Base-by-base conservation (phyloP, 2,329 filamentous ascomycete genomes). In the Sarocladium kiliense region DNA sequence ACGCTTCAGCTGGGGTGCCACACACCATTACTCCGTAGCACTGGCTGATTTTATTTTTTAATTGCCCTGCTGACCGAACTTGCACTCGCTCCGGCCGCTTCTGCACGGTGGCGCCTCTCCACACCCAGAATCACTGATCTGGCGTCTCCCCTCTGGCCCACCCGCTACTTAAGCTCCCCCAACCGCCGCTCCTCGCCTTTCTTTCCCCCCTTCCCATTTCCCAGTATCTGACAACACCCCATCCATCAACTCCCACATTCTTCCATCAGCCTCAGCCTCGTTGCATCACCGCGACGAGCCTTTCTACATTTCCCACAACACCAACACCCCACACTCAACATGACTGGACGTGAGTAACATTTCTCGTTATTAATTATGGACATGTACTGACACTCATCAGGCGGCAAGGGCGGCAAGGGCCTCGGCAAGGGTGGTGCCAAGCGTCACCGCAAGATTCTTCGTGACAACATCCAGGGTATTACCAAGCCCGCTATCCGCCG, bases 401-500 rank as follows among this genome's bases (percentile, higher is more conserved):
- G 90, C 75, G 91, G 91, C 75, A 95, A 96, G 81, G 91, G 91
- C 77, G 92, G 92, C 74, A 96, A 96, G 86, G 92, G 91, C 74
- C 91, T 96, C 78, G 92, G 92, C 76, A 96, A 96, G 87, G 92
- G 92, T 65, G 92, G 92, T 76, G 93, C 93, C 78, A 97, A 97
- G 89, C 92, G 92, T 78, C 92, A 97, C 81, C 87, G 93, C 71
- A 97, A 97, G 89, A 97, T 97, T 82, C 85, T 97, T 77, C 91
- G 92, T 79, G 92, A 96, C 88, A 97, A 96, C 89, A 97, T 97
- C 73, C 92, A 97, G 82, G 92, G 92, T 80, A 97, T 97, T 73
- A 97, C 92, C 71, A 97, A 97, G 89, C 92, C 92, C 68, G 92
- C 92, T 69, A 97, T 97, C 78, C 88, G 92, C 71, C 92, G 92